Evolutionary conservation across 768 basidiomycete species (phyloP), one percentile per base, ranked within the genome.

Genomic region (Boletus sp.): DNA sequence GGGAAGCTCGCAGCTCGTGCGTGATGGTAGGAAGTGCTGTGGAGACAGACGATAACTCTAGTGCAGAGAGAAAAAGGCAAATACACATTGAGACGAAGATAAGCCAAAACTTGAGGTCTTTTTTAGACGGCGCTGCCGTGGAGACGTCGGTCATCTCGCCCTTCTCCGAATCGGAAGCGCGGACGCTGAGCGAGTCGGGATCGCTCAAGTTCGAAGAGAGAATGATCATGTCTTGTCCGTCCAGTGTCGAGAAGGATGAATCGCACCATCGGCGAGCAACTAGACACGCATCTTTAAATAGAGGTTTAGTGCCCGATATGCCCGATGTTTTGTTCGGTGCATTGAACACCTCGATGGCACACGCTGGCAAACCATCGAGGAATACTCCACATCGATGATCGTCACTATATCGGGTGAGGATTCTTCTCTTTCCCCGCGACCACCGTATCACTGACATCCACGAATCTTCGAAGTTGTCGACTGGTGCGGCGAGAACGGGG

Each of bases 11-110:
- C 7, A 76, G 55, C 5, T 62, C 68, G 29, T 65, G 52, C 6
- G 68, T 66, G 51, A 76, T 76, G 20, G 68, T 69, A 3, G 75
- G 75, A 10, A 76, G 69, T 5, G 72, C 74, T 1, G 69, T 73
- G 17, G 66, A 57, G 32, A 70, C 63, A 14, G 61, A 67, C 3
- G 64, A 64, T 0, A 69, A 39, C 37, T 72, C 71, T 11, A 72
- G 63, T 1, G 71, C 63, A 28, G 71, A 65, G 12, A 72, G 65
- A 50, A 72, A 57, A 9, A 69, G 60, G 37, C 57, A 64, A 8
- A 46, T 60, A 9, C 61, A 66, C 57, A 70, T 58, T 1, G 64
- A 72, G 2, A 60, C 53, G n/a, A 71, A 68, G 53, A 69, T 53
- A 9, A 72, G 55, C 69, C 71, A 70, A 29, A 72, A 70, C 39